Base-by-base conservation (phyloP, 441 rosid species). In the Croton setiger region DNA sequence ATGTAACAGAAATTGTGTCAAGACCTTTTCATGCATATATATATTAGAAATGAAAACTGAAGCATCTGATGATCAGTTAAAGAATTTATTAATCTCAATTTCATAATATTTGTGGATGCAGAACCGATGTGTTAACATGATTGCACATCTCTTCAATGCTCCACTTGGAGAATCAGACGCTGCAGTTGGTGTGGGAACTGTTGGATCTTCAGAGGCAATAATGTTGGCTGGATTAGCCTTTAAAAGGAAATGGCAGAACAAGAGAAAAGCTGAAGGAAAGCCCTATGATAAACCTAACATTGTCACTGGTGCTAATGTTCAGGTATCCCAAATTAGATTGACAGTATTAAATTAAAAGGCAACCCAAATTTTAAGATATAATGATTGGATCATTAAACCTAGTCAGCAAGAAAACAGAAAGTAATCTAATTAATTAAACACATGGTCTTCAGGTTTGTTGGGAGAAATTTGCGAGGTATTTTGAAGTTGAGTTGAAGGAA, bases 381-480 rank as follows among this genome's bases (percentile, higher is more conserved):
- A 27, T 27, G 31, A 27, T 5, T 39, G 10, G 43, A 4, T 39
- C 43, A 39, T 39, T 39, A 39, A 39, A 6, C 8, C 9, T 39
- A 39, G 10, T 39, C 10, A 39, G 5, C 43, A 39, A 9, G 10
- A 9, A 39, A 39, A 6, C 10, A 9, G 8, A 5, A 8, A 47
- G 4, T 15, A 48, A 4, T 0, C 20, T 48, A 48, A 45, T 14
- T 4, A 6, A 15, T 17, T 14, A 0, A 17, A 48, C n/a, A 48
- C 5, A 14, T 15, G 17, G 14, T 54, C 31, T 43, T 10, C 64
- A 83, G 91, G 97, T 91, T 4, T 92, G 97, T 63, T 91, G 97
- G 97, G 93, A 91, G 87, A 91, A 91, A 78, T 91, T 91, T 51
- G 96, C 97, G 3, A 85, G 92, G 83, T 92, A 92, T 62, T 92